Conservation (phyloP, 2,329 filamentous ascomycete genomes). For the Rhynchosporium agropyri region DNA sequence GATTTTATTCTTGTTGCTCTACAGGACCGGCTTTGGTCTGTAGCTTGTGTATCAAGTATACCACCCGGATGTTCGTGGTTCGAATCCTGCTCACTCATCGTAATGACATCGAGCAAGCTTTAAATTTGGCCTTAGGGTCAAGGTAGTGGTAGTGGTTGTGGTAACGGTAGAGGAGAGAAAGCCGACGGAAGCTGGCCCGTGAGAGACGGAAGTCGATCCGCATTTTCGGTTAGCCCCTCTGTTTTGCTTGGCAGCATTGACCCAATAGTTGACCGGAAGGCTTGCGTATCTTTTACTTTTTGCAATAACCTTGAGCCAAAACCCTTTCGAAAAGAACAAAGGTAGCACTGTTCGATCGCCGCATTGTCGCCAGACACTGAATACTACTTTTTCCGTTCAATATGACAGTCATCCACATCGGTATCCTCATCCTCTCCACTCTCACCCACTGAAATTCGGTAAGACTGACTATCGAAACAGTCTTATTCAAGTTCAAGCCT, state of each 20-base stretch:
- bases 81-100: not conserved
- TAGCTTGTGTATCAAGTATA: slow-evolving; percentile 1
- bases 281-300: not conserved
- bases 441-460: not conserved
- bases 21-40: slow-evolving; percentile 10
- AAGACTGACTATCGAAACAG: slow-evolving; percentile 15
- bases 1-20: slow-evolving; percentile 22
- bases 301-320: not conserved
- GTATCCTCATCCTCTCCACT: slow-evolving; percentile 14
- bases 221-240: slow-evolving; percentile 12
- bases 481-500: slow-evolving; percentile 32
- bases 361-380: not conserved
- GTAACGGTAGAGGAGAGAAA: not conserved
- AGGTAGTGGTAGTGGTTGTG: not conserved
- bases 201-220: slow-evolving; percentile 7
- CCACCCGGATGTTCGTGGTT: not conserved
- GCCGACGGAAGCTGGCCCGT: slow-evolving; percentile 18
- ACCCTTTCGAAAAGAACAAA: not conserved
- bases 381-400: slow-evolving; percentile 10
- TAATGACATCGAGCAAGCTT: not conserved
- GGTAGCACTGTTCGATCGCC: too few species aligned
- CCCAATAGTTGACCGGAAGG: not conserved
- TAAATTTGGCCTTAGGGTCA: not conserved
- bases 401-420: slow-evolving; percentile 35
- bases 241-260: not conserved